Percentiles rank a stretch among this genome's conserved stretches.
Conservation (phyloP, 2,329 filamentous ascomycete species). For the Erysiphe pulchra region DNA sequence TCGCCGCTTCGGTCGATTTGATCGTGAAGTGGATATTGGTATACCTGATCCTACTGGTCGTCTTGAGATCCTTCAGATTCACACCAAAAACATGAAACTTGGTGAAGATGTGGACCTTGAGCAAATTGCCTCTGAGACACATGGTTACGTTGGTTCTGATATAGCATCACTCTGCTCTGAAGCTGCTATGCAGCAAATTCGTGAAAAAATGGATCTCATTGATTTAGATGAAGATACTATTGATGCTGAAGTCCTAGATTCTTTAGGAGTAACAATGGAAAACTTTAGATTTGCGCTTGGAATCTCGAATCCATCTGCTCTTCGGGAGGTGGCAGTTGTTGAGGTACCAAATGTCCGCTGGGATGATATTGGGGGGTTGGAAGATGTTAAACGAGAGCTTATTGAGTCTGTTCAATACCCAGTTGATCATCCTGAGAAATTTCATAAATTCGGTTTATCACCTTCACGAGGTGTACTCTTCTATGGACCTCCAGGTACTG, state of each 20-base stretch:
- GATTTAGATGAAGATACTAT: conserved; percentile 98
- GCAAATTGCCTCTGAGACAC: conserved; percentile 55
- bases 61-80: conserved; percentile 48
- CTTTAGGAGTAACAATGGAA: conserved; percentile 95
- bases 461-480: conserved; percentile 71
- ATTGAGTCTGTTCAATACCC: conserved; percentile 97
- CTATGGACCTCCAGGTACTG: conserved; percentile 90
- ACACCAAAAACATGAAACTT: conserved; percentile 40
- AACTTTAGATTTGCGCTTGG: conserved; percentile 98
- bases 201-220: conserved; percentile 97
- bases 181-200: conserved; percentile 63
- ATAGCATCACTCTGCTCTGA: conserved; percentile 52
- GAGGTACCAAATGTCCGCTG: conserved; percentile 98
- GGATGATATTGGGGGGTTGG: conserved; percentile 98
- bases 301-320: conserved; percentile 92
- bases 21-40: conserved; percentile 63
- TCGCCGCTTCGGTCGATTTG: conserved; percentile 49
- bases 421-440: conserved; percentile 59
- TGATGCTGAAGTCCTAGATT: conserved; percentile 93
- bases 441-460: conserved; percentile 50
- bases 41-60: conserved; percentile 61
- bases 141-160: conserved; percentile 84
- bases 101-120: conserved; percentile 46
- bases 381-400: conserved; percentile 96
- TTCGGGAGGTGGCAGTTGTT: conserved; percentile 95